phyloP scores from a whole-genome alignment of 805 yeast species.

The Saturnispora kantuleensis region DNA sequence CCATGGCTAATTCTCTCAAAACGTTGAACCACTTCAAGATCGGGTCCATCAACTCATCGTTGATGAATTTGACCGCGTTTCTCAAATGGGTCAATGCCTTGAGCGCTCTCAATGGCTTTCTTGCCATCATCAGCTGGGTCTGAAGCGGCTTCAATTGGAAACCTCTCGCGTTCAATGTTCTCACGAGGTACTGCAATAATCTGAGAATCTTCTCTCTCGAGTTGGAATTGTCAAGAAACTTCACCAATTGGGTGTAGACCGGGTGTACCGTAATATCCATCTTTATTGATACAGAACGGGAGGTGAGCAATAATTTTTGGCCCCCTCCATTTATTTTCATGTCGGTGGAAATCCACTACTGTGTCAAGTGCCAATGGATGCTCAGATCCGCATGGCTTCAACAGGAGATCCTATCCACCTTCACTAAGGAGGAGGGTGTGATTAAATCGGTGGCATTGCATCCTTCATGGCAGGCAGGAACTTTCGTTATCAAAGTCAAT shows the following conservation, averaged over 20 bases:
- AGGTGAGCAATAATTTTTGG: not conserved
- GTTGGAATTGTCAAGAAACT: constrained; percentile 50
- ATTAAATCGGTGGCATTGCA: constrained; percentile 43
- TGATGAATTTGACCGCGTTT: constrained; percentile 56
- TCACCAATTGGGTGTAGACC: constrained; percentile 47
- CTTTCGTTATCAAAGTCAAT: constrained; percentile 40
- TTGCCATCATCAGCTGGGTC: constrained; percentile 16
- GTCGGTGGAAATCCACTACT: constrained; percentile 57
- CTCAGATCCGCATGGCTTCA: constrained; percentile 80
- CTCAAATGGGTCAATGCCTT: constrained; percentile 70
- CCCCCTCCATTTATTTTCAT: not conserved
- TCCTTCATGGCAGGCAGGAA: constrained; percentile 40
- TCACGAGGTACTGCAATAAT: constrained; percentile 66
- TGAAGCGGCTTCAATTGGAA: constrained; percentile 4
- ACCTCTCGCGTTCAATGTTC: constrained; percentile 21
- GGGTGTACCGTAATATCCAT: constrained; percentile 41
- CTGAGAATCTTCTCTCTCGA: constrained; percentile 80
- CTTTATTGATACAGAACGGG: not conserved
- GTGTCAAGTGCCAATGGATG: constrained; percentile 84
- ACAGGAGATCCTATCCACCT: constrained; percentile 80
- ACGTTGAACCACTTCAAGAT: constrained; percentile 41
- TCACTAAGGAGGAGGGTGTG: constrained; percentile 30
- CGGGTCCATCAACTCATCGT: constrained; percentile 60
- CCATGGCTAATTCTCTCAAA: constrained; percentile 49
- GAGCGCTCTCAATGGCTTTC: constrained; percentile 77